These are phyloP conservation scores for Ampelomyces quisqualis DNA, from an alignment of 2,329 filamentous ascomycete species.

Conservation along the genomic window DNA sequence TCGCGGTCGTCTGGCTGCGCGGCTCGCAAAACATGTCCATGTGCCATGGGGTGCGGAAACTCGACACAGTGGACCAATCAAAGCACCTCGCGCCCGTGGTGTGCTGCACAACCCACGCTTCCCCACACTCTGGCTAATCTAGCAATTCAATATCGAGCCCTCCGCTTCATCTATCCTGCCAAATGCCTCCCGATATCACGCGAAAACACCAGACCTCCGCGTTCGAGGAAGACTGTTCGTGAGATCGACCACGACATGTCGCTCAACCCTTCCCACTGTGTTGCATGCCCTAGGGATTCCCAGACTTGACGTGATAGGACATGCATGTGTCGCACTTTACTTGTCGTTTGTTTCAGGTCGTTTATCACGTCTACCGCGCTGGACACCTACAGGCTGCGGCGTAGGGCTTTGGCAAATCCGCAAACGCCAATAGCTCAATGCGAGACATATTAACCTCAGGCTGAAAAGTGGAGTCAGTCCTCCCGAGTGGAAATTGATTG, in stretches of 20 bases:
- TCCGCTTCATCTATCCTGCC: slow-evolving; percentile 6
- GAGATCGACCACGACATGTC: slow-evolving; percentile 1
- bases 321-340: slow-evolving; percentile 3
- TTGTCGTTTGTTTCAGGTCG: slow-evolving; percentile 8
- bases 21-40: neutral
- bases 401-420: slow-evolving; percentile 2
- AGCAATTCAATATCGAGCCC: slow-evolving; percentile 3
- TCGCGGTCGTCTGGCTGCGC: neutral
- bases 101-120: slow-evolving; percentile 5
- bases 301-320: neutral
- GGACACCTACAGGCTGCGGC: neutral
- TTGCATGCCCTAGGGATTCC: neutral
- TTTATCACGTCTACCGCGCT: slow-evolving; percentile 4
- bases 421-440: slow-evolving; percentile 3
- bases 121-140: slow-evolving; percentile 9
- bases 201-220: slow-evolving; percentile 5
- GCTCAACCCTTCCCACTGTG: slow-evolving; percentile 12
- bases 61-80: slow-evolving; percentile 3
- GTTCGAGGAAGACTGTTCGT: neutral
- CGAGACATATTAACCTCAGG: slow-evolving; percentile 6
- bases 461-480: slow-evolving; percentile 3
- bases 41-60: slow-evolving; percentile 3
- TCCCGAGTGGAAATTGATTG: neutral
- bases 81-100: neutral
- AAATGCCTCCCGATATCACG: neutral